These are phyloP conservation scores for Rosa multiflora DNA, from an alignment of 306 rosid genomes.

Conservation along the genomic window DNA sequence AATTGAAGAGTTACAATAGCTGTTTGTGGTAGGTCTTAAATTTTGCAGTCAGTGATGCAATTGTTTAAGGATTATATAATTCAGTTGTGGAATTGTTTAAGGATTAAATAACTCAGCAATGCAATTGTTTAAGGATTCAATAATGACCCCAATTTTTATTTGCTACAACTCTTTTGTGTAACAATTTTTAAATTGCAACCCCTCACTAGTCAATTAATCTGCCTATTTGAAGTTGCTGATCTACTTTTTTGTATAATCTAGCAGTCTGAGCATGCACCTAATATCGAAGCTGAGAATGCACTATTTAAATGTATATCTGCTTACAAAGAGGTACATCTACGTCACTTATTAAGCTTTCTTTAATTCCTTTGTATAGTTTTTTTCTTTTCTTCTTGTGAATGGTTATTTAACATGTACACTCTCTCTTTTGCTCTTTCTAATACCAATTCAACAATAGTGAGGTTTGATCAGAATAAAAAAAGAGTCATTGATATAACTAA, in stretches of 20 bases:
- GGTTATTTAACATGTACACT: neutral
- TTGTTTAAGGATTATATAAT: no score
- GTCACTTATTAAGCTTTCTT: neutral
- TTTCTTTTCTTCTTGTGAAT: neutral
- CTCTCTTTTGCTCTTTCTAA: neutral
- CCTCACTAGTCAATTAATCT: neutral
- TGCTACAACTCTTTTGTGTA: neutral
- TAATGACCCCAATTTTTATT: neutral
- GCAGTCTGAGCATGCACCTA: slow-evolving; percentile 44
- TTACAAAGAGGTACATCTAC: slow-evolving; percentile 58
- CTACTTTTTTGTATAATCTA: slow-evolving; percentile 13
- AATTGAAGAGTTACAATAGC: neutral
- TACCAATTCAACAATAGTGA: neutral
- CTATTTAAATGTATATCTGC: slow-evolving; percentile 60
- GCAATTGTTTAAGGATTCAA: neutral
- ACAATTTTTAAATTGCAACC: neutral
- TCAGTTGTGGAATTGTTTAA: no score
- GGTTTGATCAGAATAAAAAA: neutral
- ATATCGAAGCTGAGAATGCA: slow-evolving; percentile 47
- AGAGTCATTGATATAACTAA: neutral
- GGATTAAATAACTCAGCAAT: no score
- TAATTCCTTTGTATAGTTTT: neutral
- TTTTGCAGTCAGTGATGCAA: neutral
- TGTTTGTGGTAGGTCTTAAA: neutral
- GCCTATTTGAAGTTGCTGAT: neutral